Conservation (phyloP, 2,329 filamentous ascomycete genomes). For the Stachybotrys echinatus region DNA sequence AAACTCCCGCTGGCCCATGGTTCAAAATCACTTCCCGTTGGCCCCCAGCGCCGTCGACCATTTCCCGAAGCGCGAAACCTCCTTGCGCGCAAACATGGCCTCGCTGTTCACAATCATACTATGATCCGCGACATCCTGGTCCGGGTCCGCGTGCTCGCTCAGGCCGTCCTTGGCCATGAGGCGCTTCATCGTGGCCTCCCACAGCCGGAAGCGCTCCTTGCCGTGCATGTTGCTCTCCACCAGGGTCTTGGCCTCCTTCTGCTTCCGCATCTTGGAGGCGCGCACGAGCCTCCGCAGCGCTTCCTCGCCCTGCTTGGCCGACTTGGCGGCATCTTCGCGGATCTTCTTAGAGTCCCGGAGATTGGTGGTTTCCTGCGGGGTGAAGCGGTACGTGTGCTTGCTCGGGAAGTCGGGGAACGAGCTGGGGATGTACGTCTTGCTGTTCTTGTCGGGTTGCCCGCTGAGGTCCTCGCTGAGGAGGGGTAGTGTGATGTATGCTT, state of each 20-base stretch:
- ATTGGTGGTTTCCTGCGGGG: constrained; percentile 43
- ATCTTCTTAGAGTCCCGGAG: constrained; percentile 51
- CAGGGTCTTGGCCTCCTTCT: constrained; percentile 56
- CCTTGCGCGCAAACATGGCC: constrained; percentile 45
- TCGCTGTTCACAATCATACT: constrained; percentile 62
- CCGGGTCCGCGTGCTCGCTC: constrained; percentile 27
- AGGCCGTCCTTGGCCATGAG: constrained; percentile 34
- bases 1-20: background rate
- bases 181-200: constrained; percentile 57
- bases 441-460: constrained; percentile 50
- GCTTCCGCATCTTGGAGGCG: constrained; percentile 58
- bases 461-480: constrained; percentile 51
- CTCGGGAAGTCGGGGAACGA: constrained; percentile 59
- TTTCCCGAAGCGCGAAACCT: constrained; percentile 42
- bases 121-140: constrained; percentile 51
- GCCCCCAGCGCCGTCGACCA: constrained; percentile 19
- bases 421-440: constrained; percentile 50
- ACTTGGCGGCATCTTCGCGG: constrained; percentile 52
- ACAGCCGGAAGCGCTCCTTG: constrained; percentile 52
- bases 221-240: constrained; percentile 48
- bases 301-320: constrained; percentile 57
- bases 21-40: background rate
- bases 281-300: constrained; percentile 54
- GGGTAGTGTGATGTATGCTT: constrained; percentile 35
- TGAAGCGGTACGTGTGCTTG: constrained; percentile 59